Base-by-base conservation (phyloP, 768 basidiomycete genomes). In the Agaricus bisporus region DNA sequence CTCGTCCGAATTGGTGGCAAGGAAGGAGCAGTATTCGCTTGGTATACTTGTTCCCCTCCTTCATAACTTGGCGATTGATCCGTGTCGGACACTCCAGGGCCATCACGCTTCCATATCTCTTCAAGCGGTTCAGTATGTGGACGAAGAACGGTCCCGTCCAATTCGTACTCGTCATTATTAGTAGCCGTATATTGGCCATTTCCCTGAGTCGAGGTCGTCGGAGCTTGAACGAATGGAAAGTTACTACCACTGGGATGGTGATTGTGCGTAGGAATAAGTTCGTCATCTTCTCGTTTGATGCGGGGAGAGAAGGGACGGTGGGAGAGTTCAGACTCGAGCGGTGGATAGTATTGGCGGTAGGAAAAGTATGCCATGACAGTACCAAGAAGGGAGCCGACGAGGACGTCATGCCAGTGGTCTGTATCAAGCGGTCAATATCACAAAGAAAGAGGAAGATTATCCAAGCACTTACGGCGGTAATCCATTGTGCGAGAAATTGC, bases 401-500 rank as follows among this genome's bases (percentile, higher is more conserved):
- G 63, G 41, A 97, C 88, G 59, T 99, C 95, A 5, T 91, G 83
- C 88, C 91, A 94, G 66, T 95, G 92, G 67, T 95, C 41, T 56
- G 22, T 22, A 22, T 22, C 22, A 22, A 22, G 4, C 4, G 22
- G 22, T 22, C 22, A 4, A 22, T 22, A 22, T 22, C 22, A 22
- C 4, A 22, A 2, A 22, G 22, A 36, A 39, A 9, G 22, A 38
- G 18, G 28, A 20, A 18, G 20, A 52, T 38, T 12, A 22, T 20
- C 7, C 25, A 12, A 29, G 18, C 26, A 78, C 83, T 55, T 61
- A 90, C 88, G 92, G 54, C 93, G 80, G 60, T 87, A 86, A 68
- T 95, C 94, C 88, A 95, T 94, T 2, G 90, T 94, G 17, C 95
- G 82, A 5, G 86, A 88, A 49, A 94, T 83, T 3, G 89, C 89